Evolutionary conservation across 169 alveolate species (phyloP).

Genomic region (Condylostoma magnum): DNA sequence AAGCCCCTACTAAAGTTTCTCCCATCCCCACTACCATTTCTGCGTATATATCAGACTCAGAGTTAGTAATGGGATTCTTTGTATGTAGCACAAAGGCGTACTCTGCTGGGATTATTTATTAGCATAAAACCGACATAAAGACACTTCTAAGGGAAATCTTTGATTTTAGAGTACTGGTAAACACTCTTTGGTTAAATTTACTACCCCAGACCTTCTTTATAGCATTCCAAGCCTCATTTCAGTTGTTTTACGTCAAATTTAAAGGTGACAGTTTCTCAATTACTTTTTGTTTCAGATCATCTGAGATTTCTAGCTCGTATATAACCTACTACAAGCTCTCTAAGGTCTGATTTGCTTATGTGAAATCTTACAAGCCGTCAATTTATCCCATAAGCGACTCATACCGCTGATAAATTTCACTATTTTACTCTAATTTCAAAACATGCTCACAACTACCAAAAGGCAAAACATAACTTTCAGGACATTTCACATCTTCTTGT

Average conservation of each 20-base stretch:
- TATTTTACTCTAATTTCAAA: neutral
- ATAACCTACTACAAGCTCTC: neutral
- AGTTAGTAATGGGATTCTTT: slow-evolving; percentile 81
- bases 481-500: neutral
- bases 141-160: slow-evolving; percentile 59
- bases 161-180: slow-evolving; percentile 68
- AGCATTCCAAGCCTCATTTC: slow-evolving; percentile 50
- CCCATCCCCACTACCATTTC: slow-evolving; percentile 88
- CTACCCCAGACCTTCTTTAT: slow-evolving; percentile 82
- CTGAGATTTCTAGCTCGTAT: neutral
- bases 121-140: slow-evolving; percentile 71
- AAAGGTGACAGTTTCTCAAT: slow-evolving; percentile 25
- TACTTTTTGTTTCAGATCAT: neutral
- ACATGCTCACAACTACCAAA: slow-evolving; percentile 23
- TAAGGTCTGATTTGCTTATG: neutral
- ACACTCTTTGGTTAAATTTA: slow-evolving; percentile 74
- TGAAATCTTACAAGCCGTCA: neutral
- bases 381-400: neutral
- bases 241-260: slow-evolving; percentile 46
- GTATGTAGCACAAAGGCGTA: slow-evolving; percentile 92
- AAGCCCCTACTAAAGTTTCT: slow-evolving; percentile 58
- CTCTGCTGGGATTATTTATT: slow-evolving; percentile 86
- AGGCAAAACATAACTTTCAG: neutral
- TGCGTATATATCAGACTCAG: slow-evolving; percentile 80
- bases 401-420: neutral